Base-by-base conservation (phyloP, 305 asterid species). In the Monarda citriodora region DNA sequence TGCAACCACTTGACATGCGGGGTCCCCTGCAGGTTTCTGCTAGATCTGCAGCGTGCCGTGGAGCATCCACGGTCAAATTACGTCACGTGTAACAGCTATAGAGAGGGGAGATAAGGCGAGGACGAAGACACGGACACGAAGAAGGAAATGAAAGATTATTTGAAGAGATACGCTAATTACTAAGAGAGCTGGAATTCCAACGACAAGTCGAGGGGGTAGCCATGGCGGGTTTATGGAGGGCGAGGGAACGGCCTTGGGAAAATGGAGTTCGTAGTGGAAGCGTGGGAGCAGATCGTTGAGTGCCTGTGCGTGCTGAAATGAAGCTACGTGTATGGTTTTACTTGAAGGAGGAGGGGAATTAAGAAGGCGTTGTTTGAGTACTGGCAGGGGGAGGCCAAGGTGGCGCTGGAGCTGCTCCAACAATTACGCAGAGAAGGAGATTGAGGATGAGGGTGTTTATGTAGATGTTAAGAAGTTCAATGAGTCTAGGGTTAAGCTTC, bases 241-340 rank as follows among this genome's bases (percentile, higher is more conserved):
- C 44, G 44, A 12, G 15, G 15, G 44, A 13, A 12, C 4, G 44
- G 2, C 2, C n/a, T n/a, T n/a, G 44, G 14, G 15, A 3, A 40
- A 7, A 7, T 76, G 57, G 47, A 53, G 37, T 73, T 60, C 7
- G 53, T 80, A 21, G 18, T 36, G 3, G 72, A 80, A 7, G 84
- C 87, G 0, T 81, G 81, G 83, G 62, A 69, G 22, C 81, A 76
- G 68, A 79, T 82, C 5, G 77, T 74, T 6, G 82, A 79, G 36
- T 79, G 86, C 45, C 70, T 80, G 71, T 64, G 86, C 8, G 81
- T 79, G 23, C 58, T 82, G 59, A 79, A 77, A 12, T 82, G 86
- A 86, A 74, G 74, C 20, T 77, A 79, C 12, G 83, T 74, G 1
- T 82, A 79, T 31, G 89, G 78, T 9, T 82, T 54, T 79, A 74